Evolutionary conservation across 129 eudicot species (phyloP), one percentile per base, ranked within the genome.

Genomic region (Flaveria ramosissima): DNA sequence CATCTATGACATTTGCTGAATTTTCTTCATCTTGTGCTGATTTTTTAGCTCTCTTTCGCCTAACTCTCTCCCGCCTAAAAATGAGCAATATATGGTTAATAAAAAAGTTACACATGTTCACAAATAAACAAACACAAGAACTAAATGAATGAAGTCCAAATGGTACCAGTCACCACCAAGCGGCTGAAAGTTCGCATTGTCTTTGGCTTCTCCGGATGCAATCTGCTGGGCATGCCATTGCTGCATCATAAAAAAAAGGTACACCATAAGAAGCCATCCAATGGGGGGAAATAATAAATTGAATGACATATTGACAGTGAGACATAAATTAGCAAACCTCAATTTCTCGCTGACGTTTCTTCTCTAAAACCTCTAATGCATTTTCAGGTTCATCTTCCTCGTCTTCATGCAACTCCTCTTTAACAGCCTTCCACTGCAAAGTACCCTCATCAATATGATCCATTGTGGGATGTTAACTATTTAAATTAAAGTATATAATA

Each of bases 101-200:
- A 42, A 52, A 27, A 15, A 13, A 43, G 32, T 45, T 27, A 7
- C 62, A 14, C 19, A 45, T n/a, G 53, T 4, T 26, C 53, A 67
- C 13, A 43, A 13, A 42, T 69, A 3, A 24, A 61, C 39, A 16
- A 43, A 39, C 7, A 64, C 3, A 56, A 50, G 15, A 59, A 23
- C 0, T 24, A 55, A 12, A 72, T 36, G 53, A 13, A 4, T 45
- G 50, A 6, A 14, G 61, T 8, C 21, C 19, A 70, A 23, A 59
- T 6, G n/a, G 6, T 86, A 94, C 99, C 99, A 94, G 83, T 94
- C 99, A 82, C 99, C 94, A 61, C 97, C 96, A 65, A 94, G 86
- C 17, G 99, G 99, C 88, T 94, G 99, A 81, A 94, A 94, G 82
- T 94, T 94, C 61, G 97, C 97, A 77, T 91, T 89, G 69, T 91